These are phyloP conservation scores for Brassica hybrid DNA, from an alignment of 441 rosid genomes.

Conservation along the genomic window DNA sequence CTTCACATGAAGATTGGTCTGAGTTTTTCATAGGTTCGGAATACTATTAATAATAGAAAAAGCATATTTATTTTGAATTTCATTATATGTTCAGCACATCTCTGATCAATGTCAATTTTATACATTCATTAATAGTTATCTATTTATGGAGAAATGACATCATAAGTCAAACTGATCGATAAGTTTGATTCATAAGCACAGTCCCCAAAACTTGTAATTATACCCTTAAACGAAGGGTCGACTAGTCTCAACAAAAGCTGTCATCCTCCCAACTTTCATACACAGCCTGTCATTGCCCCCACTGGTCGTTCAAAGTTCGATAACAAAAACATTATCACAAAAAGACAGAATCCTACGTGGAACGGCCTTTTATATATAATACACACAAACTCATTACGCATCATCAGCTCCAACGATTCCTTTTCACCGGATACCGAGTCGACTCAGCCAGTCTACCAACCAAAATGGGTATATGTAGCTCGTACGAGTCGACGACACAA, in stretches of 20 bases:
- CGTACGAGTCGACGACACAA: constrained; percentile 54
- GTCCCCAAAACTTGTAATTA: too few species aligned
- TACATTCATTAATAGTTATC: neutral
- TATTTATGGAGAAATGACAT: neutral
- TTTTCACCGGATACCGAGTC: too few species aligned
- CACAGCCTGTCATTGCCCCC: constrained; percentile 43
- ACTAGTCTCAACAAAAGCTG: constrained; percentile 12
- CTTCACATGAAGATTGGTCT: too few species aligned
- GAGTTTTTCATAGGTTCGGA: too few species aligned
- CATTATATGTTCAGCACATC: neutral
- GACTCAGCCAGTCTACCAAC: neutral
- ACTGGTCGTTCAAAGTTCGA: constrained; percentile 41
- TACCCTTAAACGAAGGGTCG: too few species aligned
- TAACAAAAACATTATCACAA: too few species aligned
- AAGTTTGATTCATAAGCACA: too few species aligned
- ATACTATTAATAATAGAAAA: too few species aligned
- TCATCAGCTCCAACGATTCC: constrained; percentile 16
- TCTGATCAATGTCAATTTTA: neutral
- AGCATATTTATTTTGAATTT: too few species aligned
- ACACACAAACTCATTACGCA: neutral
- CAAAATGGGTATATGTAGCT: constrained; percentile 73
- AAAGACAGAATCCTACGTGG: too few species aligned
- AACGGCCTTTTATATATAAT: too few species aligned
- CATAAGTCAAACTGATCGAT: too few species aligned
- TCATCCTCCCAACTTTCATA: constrained; percentile 36